Evolutionary conservation across 495 filamentous ascomycete species (phyloP), one percentile per base, ranked within the genome.

Genomic region (Sporormia fimetaria): DNA sequence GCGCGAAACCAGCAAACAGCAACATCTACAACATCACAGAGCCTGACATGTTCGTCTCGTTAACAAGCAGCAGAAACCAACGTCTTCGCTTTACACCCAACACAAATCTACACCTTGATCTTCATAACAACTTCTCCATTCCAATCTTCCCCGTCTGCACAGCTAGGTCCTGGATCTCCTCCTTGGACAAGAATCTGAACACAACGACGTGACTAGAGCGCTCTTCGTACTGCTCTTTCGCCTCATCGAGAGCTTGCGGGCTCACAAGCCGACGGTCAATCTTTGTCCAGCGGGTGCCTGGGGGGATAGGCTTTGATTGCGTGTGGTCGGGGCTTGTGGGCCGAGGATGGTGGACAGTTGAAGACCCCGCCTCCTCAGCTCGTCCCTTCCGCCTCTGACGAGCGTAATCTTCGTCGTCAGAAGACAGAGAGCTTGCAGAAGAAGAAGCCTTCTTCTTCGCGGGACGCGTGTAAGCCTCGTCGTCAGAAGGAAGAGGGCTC

Each of bases 271-370:
- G 71, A 14, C 82, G 68, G 58, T 75, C 76, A 53, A 88, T 80
- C 66, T 84, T 87, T 27, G 83, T 88, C 83, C 82, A 87, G 31
- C 80, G 67, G 3, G 81, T 80, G 15, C 74, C 77, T 0, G 72
- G 62, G 2, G 82, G 81, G 29, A 85, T 78, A 8, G 15, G 18
- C 12, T 24, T 8, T 21, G 15, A 2, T 6, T 27, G 23, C 2
- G 23, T 16, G 12, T 8, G 6, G n/a, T 47, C 36, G 3, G 44
- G 36, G 10, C 23, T 35, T 11, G 37, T 33, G 9, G 30, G 36
- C 6, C 37, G 36, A 11, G 37, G 23, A 24, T 40, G 26, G 4
- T 14, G 16, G 36, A 40, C n/a, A n/a, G n/a, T n/a, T n/a, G n/a
- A n/a, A n/a, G n/a, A n/a, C n/a, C n/a, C n/a, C n/a, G n/a, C n/a